Conservation (phyloP, 2,329 filamentous ascomycete species). For the Didymella glomerata region DNA sequence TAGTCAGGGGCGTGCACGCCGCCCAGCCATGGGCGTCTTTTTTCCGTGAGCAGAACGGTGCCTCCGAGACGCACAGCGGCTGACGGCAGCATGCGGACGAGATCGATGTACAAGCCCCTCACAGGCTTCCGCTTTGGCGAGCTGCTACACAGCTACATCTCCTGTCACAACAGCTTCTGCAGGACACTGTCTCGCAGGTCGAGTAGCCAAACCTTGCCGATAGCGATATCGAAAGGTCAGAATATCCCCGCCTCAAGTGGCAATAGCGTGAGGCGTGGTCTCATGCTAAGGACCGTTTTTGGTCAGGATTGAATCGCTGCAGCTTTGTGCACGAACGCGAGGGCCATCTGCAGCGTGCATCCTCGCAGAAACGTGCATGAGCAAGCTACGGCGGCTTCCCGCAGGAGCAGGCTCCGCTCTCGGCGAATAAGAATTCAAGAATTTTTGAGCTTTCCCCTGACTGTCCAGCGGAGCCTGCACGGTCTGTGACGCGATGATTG, state of each 20-base stretch:
- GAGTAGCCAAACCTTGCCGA: conserved; percentile 7
- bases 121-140: not conserved
- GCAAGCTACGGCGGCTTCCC: conserved; percentile 28
- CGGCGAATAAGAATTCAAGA: conserved; percentile 31
- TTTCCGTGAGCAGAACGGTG: conserved; percentile 11
- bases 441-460: conserved; percentile 30
- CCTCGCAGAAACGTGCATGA: conserved; percentile 38
- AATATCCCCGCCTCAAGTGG: conserved; percentile 31
- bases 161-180: not conserved
- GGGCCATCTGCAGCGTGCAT: conserved; percentile 39
- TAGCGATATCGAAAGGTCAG: conserved; percentile 14
- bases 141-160: not conserved
- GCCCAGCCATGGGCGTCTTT: conserved; percentile 22
- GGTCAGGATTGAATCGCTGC: conserved; percentile 38
- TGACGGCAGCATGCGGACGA: conserved; percentile 13
- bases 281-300: conserved; percentile 34
- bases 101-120: not conserved
- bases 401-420: conserved; percentile 33
- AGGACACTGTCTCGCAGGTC: conserved; percentile 7
- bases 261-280: conserved; percentile 31
- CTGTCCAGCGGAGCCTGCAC: conserved; percentile 17
- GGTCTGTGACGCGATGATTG: conserved; percentile 24
- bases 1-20: conserved; percentile 41
- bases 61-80: conserved; percentile 9
- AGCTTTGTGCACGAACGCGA: conserved; percentile 40